Evolutionary conservation across 2,329 filamentous ascomycete genomes (phyloP), one percentile per base, ranked within the genome.

Genomic region (Colletotrichum orbiculare): DNA sequence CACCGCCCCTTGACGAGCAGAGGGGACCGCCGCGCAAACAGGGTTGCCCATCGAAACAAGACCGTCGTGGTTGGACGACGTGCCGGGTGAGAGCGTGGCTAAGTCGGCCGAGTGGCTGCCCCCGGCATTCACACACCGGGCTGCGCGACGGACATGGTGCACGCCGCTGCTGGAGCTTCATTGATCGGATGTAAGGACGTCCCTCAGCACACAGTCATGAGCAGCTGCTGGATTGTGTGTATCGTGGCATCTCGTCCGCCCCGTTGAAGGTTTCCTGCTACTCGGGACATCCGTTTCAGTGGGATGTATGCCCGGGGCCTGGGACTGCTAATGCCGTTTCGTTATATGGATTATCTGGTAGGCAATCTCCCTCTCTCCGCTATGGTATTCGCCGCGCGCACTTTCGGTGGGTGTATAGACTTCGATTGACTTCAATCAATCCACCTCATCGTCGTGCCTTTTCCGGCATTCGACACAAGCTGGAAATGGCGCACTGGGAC

Each of bases 41-140:
- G 55, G 55, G 55, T 58, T 58, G 38, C 25, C 13, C 15, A 48
- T 47, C 37, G 33, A 48, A 35, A 49, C 13, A 56, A 11, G 37
- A 48, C 15, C 17, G 33, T 49, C 17, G 35, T 65, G 58, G 58
- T 65, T 62, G 58, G 58, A 43, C 63, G 52, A 53, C 35, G 48
- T 33, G 37, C 43, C 47, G 42, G 58, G 46, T 62, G 58, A 46
- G 47, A 25, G 62, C 38, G 58, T 63, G 63, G 63, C 63, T 63
- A 48, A 35, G 53, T 57, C 58, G 58, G 58, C 58, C 63, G 58
- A 53, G 58, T 66, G 57, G 52, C 57, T 65, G 58, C 61, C 52
- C 49, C 41, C 63, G 41, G 58, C 58, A 56, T 17, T 39, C n/a
- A 52, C 38, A 53, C 58, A 34, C 42, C 46, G 42, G 41, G 8